Evolutionary conservation across 352 stramenopile genomes (phyloP).

Genomic region (Globisporangium perplexum): DNA sequence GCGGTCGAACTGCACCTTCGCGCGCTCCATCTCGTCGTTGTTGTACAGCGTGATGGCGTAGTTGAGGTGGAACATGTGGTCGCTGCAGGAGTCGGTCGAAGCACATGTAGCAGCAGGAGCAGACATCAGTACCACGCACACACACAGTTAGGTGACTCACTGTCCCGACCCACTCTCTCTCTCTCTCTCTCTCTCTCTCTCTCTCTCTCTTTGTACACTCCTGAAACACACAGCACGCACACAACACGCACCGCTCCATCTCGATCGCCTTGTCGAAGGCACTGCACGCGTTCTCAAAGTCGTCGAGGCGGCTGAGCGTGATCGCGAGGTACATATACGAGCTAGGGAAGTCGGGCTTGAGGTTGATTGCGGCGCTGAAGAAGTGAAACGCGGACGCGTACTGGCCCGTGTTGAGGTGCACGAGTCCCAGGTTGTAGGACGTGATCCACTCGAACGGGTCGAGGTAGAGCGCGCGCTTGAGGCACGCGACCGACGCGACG

Average conservation of each 20-base stretch:
- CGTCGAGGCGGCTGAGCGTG: constrained; percentile 83
- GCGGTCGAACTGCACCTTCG: constrained; percentile 76
- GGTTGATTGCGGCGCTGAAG: constrained; percentile 86
- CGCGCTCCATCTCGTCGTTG: constrained; percentile 85
- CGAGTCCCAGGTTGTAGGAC: constrained; percentile 92
- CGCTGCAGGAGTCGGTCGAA: too few species aligned
- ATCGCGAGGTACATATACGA: constrained; percentile 94
- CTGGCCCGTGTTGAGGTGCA: constrained; percentile 90
- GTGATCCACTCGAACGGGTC: constrained; percentile 95
- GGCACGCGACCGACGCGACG: constrained; percentile 83
- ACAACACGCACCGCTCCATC: constrained; percentile 58
- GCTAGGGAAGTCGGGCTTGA: constrained; percentile 84
- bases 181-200: too few species aligned
- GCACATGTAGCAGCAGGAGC: too few species aligned
- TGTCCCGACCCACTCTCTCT: neutral
- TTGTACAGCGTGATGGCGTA: constrained; percentile 88
- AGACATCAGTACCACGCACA: too few species aligned
- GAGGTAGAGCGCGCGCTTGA: constrained; percentile 90
- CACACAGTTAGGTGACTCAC: neutral
- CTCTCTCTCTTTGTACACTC: constrained; percentile 7
- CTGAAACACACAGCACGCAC: neutral
- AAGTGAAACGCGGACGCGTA: constrained; percentile 93
- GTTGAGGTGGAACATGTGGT: constrained; percentile 87
- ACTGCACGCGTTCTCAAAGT: constrained; percentile 90
- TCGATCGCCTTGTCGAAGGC: constrained; percentile 91